A percentile compares a stretch with the other conserved stretches of the same genome.
Evolutionary conservation across 148 eudicot genomes (phyloP).

Genomic region (Heliamphora exappendiculata): DNA sequence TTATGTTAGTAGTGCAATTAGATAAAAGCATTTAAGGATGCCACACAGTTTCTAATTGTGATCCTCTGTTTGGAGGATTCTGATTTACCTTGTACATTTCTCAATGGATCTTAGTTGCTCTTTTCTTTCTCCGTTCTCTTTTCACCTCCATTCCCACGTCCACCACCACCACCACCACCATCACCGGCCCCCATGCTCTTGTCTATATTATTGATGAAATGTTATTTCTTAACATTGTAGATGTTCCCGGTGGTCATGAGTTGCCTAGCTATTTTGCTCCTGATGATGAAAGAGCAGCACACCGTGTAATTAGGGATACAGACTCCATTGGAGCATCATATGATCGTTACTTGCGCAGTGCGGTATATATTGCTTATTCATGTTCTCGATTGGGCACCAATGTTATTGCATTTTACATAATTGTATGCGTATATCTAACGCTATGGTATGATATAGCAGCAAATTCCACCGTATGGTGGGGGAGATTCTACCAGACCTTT

Average conservation of each 20-base stretch:
- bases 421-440: conserved; percentile 7
- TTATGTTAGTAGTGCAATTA: too few relatives aligned
- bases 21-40: too few relatives aligned
- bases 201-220: background rate
- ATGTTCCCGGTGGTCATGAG: conserved; percentile 54
- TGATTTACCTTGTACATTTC: background rate
- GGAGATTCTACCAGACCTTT: conserved; percentile 46
- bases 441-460: conserved; percentile 31
- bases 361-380: conserved; percentile 26
- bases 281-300: conserved; percentile 40
- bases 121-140: background rate
- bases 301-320: conserved; percentile 48
- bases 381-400: conserved; percentile 6
- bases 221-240: conserved; percentile 24
- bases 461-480: conserved; percentile 43
- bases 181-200: background rate
- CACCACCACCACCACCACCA: background rate
- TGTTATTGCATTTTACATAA: background rate
- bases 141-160: too few relatives aligned
- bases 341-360: conserved; percentile 52
- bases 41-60: too few relatives aligned
- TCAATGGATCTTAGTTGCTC: background rate
- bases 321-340: conserved; percentile 66
- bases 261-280: conserved; percentile 43
- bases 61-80: background rate